Conservation (phyloP, 1,284 basidiomycete species). For the Pascua sp. region DNA sequence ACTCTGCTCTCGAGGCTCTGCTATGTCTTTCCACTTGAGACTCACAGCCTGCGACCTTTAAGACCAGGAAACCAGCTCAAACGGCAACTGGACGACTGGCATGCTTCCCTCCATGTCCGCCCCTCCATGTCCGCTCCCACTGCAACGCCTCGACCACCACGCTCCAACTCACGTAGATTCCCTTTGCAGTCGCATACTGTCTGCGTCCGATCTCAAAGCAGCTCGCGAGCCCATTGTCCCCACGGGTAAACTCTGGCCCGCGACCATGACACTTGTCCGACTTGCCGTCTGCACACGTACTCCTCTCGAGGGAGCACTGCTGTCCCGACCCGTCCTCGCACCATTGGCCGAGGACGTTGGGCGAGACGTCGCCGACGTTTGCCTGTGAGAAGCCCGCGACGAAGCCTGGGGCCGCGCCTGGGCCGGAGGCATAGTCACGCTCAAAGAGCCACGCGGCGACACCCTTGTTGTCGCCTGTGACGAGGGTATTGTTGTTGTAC, state of each 20-base stretch:
- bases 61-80: too few species aligned
- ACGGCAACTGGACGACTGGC: too few species aligned
- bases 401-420: conserved; percentile 4
- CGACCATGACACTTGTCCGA: conserved; percentile 8
- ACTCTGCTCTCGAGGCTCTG: too few species aligned
- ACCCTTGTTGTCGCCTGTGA: conserved; percentile 19
- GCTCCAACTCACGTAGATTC: too few species aligned
- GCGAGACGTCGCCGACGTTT: conserved; percentile 14
- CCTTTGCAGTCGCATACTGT: conserved; percentile 1
- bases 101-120: too few species aligned
- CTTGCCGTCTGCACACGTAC: conserved; percentile 13
- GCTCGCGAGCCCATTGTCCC: conserved; percentile 5
- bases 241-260: conserved; percentile 2
- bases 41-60: too few species aligned
- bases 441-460: conserved; percentile 12
- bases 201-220: conserved; percentile 14
- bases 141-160: too few species aligned
- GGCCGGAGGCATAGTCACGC: not conserved
- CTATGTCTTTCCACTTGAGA: too few species aligned
- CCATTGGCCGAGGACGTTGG: conserved; percentile 16
- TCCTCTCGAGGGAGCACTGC: conserved; percentile 5
- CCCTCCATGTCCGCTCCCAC: too few species aligned
- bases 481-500: conserved; percentile 15
- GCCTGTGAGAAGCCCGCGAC: conserved; percentile 19
- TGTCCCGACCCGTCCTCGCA: conserved; percentile 14